A percentile compares a stretch with the other conserved stretches of the same genome.
Conservation (phyloP, 768 basidiomycete genomes). For the Candolleomyces efflorescens region DNA sequence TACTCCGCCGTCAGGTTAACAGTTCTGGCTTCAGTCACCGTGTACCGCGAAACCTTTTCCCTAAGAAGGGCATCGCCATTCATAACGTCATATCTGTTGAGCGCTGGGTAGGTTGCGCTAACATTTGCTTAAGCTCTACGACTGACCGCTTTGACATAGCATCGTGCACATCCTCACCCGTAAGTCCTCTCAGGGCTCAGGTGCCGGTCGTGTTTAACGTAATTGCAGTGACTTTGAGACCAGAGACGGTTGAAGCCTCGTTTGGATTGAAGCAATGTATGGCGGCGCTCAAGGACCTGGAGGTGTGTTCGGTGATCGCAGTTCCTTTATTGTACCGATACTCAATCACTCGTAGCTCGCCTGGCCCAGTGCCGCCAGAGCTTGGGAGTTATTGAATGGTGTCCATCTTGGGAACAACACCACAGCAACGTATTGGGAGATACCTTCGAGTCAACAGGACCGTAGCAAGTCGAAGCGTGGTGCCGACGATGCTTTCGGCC, state of each 20-base stretch:
- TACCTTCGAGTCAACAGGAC: conserved; percentile 23
- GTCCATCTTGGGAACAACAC: conserved; percentile 46
- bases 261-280: conserved; percentile 64
- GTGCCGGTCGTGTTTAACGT: conserved; percentile 11
- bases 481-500: conserved; percentile 61
- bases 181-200: conserved; percentile 27
- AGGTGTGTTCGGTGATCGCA: conserved; percentile 36
- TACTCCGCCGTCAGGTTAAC: not conserved
- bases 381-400: conserved; percentile 64
- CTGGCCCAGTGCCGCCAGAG: conserved; percentile 69
- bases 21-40: conserved; percentile 39
- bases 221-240: conserved; percentile 60
- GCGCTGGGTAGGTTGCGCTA: conserved; percentile 53
- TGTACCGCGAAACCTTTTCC: conserved; percentile 57
- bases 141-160: conserved; percentile 27
- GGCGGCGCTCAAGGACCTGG: conserved; percentile 61
- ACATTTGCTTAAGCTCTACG: too few relatives aligned
- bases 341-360: conserved; percentile 38
- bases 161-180: conserved; percentile 79
- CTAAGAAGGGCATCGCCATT: conserved; percentile 61
- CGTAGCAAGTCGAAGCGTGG: conserved; percentile 44
- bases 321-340: not conserved
- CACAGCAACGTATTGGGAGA: conserved; percentile 16
- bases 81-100: conserved; percentile 64
- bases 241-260: conserved; percentile 65